Evolutionary conservation across 257 asterid species (phyloP), one percentile per base, ranked within the genome.

Genomic region (Scutellaria baicalensis): DNA sequence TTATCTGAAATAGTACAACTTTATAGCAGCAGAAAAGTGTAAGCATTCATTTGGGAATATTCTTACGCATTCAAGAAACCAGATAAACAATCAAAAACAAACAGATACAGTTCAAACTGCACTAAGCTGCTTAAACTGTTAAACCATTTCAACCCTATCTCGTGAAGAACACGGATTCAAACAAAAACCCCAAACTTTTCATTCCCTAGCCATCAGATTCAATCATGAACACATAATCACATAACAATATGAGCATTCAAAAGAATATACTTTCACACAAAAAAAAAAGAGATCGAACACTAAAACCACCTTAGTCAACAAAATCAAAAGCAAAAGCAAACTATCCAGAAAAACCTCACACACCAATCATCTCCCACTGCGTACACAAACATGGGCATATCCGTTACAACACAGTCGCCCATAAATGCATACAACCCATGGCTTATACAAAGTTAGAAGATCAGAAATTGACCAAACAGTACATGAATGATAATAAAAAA

Each of bases 241-340:
- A 49, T 13, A 48, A 10, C 2, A 23, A 48, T 6, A 27, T 0
- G 16, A 62, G 23, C 66, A 64, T 14, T 38, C 12, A 23, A 39
- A 50, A 27, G 16, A 47, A 72, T 18, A 13, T 14, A 42, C 58
- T 52, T 14, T 1, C 23, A 1, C 47, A 55, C 35, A 50, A 40
- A 52, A 8, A 50, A 40, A 52, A 8, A 18, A n/a, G 39, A 47
- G 77, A 79, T 79, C 68, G 10, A 62, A 44, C 59, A 43, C 45
- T 44, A 51, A 35, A 58, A 55, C 39, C 31, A 11, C 16, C 71
- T 23, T 18, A 58, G 56, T 57, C 69, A 63, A 55, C 66, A 57
- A 70, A 33, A 56, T 33, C 54, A 27, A 66, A 55, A n/a, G n/a
- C n/a, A n/a, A n/a, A 23, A 54, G 38, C 72, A 20, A 20, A 75